Evolutionary conservation across 495 filamentous ascomycete species (phyloP), one percentile per base, ranked within the genome.

Genomic region (Penicillium argentinense): DNA sequence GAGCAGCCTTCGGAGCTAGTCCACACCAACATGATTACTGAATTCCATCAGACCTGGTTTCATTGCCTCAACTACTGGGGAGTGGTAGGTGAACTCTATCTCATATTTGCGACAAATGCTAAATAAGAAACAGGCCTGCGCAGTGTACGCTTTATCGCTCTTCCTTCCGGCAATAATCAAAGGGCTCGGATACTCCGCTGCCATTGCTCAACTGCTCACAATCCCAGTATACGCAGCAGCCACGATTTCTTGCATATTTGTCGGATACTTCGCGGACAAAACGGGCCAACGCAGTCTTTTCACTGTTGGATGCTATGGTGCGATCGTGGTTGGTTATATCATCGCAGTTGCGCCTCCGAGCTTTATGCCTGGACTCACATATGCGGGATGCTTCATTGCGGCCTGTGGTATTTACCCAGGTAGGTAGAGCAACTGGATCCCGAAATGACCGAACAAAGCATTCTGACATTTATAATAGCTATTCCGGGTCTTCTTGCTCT

Each of bases 391-490:
- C 17, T 49, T 49, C 18, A 39, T 49, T 9, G 47, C 47, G 3
- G 47, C 47, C 7, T 43, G 47, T 43, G 47, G 47, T 18, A 49
- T 49, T 2, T 49, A 49, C 13, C 39, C 47, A 23, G 45, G 45
- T 47, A 32, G 0, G 6, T 18, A 1, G 8, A 21, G 21, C 9
- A 46, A 25, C 23, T 13, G 19, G 6, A 5, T 18, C 9, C n/a
- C n/a, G n/a, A 22, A 9, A 8, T 38, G 18, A 7, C 14, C 16
- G 4, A 8, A 8, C 19, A 19, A 17, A 11, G 13, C 29, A 9
- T 14, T 24, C 34, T 37, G 24, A 38, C 8, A 11, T 26, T 23
- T 34, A 13, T 42, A 14, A 9, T 17, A 39, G 47, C 47, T 19
- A 44, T 51, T 12, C 47, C 47, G 0, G 47, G 51, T 19, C 39